Base-by-base conservation (phyloP, 345 rosid species). In the Salix dunnii region DNA sequence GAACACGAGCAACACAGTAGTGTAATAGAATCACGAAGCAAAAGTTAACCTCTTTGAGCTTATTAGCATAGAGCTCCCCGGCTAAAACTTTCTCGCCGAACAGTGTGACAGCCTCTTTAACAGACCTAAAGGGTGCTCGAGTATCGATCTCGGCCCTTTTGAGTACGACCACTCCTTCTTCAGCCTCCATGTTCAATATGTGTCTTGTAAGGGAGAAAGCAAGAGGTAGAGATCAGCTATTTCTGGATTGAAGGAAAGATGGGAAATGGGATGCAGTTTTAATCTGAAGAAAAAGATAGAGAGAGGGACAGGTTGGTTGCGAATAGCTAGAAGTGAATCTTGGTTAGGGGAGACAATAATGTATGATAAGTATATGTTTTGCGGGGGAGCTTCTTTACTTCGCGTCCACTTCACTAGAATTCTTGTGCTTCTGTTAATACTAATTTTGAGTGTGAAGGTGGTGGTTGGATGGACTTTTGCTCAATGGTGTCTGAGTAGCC, bases 101-200 rank as follows among this genome's bases (percentile, higher is more conserved):
- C 86, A 94, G 74, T 18, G 94, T 78, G 8, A 93, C 94, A 0
- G 98, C 98, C 76, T 93, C 98, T 81, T 83, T 90, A 33, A 94
- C 94, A 2, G 94, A 91, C 70, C 81, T 87, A 82, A 94, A 94
- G 0, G 98, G 97, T 23, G 92, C 87, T 46, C 79, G 77, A 1
- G 94, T 90, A 63, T 94, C 97, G 1, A 94, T 90, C 80, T 90
- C 98, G 10, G 91, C 94, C 81, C 91, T 90, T 35, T 75, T 87
- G 62, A 73, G 25, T 55, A 67, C 72, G 13, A 70, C 62, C 8
- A 31, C 85, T 21, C 79, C 82, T 6, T 76, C 82, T 5, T 74
- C 82, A 55, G 65, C 82, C 33, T 74, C 87, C 85, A 77, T 83
- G 63, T 30, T 63, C 76, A 21, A 23, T 42, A 17, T 62, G 71